Percentiles rank a stretch among this genome's conserved stretches.
Conservation (phyloP, 1,284 basidiomycete species). For the Tetrapyrgos nigripes region DNA sequence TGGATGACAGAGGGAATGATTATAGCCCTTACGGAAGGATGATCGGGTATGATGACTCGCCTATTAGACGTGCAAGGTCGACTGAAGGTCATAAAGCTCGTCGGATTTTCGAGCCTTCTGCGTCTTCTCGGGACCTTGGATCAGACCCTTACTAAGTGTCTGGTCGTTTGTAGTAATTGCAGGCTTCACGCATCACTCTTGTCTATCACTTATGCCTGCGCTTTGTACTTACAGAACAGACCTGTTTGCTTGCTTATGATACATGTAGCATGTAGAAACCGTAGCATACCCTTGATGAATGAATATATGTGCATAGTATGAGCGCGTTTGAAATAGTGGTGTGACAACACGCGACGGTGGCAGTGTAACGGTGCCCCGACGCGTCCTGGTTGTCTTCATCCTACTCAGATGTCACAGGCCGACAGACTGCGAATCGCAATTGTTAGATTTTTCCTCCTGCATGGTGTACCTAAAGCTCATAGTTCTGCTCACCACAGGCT, state of each 20-base stretch:
- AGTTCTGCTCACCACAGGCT: slow-evolving; percentile 35
- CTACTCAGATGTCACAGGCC: slow-evolving; percentile 15
- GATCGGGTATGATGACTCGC: slow-evolving; percentile 16
- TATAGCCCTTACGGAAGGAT: neutral
- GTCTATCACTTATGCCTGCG: neutral
- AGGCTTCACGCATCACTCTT: neutral
- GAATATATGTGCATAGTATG: neutral
- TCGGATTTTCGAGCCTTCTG: slow-evolving; percentile 20
- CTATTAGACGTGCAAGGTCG: slow-evolving; percentile 3
- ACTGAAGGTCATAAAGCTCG: slow-evolving; percentile 8
- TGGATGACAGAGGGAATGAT: slow-evolving; percentile 32
- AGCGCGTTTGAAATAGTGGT: neutral
- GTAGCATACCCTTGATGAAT: neutral
- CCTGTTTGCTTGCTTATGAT: neutral
- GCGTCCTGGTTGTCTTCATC: neutral
- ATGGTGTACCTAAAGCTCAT: neutral
- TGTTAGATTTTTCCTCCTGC: slow-evolving; percentile 24
- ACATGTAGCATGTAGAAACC: neutral
- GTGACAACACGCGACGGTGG: slow-evolving; percentile 10
- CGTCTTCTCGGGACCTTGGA: neutral
- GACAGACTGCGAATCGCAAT: slow-evolving; percentile 38
- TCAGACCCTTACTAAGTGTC: neutral
- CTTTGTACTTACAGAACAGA: neutral
- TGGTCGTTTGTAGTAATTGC: neutral
- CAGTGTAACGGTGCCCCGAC: slow-evolving; percentile 1